Base-by-base conservation (phyloP, 192 early-diverging fungal species). In the Coemansia sp. region DNA sequence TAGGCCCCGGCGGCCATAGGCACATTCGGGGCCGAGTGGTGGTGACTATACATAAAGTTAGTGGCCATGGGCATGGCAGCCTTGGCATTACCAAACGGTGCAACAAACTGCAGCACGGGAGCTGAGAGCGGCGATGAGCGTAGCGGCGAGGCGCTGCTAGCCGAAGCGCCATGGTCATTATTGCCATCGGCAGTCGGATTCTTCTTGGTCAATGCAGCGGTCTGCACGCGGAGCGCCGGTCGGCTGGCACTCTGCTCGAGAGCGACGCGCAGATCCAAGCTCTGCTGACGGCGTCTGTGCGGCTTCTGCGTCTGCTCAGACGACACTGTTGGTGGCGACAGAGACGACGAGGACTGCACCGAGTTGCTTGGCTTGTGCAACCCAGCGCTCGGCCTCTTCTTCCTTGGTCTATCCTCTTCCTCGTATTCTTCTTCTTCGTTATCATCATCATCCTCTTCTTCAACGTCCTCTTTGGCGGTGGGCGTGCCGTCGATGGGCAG, bases 251-350 rank as follows among this genome's bases (percentile, higher is more conserved):
- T 57, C 14, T 58, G 60, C 7, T 45, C 68, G 14, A 44, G 34
- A 37, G 61, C 25, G 8, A 62, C 44, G 48, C 78, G 64, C 53
- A 80, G 53, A 36, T 80, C 74, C 58, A 80, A 69, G 67, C 73
- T 75, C 38, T 80, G 78, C 64, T 82, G 80, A 11, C 80, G 71
- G 31, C 75, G 53, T 66, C 74, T 82, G 48, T 68, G 74, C 44
- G 23, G 65, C 11, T 45, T 64, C 46, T 67, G 64, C 32, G 29
- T 39, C 29, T 68, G 50, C 45, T 63, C 69, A 1, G 69, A 32
- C 58, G 44, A 10, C 44, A 32, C 27, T n/a, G 48, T 34, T 44
- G 29, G 21, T 3, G 58, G 50, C 36, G 51, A 61, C 34, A 39
- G 21, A 21, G 51, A 61, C 38, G 41, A 23, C 27, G 37, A 44